Base-by-base conservation (phyloP, 108 stramenopile genomes). In the Fragilaria radians region DNA sequence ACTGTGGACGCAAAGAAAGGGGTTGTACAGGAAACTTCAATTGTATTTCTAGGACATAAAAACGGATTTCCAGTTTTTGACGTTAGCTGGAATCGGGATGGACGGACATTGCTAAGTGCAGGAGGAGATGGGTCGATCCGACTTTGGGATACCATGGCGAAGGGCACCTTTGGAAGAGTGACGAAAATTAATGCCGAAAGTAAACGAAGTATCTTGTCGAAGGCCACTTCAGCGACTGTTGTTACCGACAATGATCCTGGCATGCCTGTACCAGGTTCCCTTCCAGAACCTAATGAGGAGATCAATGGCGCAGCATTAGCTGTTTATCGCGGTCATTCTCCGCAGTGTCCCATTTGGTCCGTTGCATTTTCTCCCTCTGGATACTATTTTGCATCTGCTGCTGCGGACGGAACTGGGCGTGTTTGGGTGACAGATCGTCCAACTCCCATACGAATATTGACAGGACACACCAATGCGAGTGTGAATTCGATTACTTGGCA, bases 341-440 rank as follows among this genome's bases (percentile, higher is more conserved):
- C 81, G 19, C 71, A 66, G 11, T 78, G 82, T 27, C 87, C 89
- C 19, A 69, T 94, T 19, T 90, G 89, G 89, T 85, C 85, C 11
- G 87, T 88, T 1, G 60, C 82, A 5, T 87, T 85, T 54, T 74
- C 90, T 27, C 88, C 96, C 1, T 81, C 68, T 25, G 98, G 98
- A n/a, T 95, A 97, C 70, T 95, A 94, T 65, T 96, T 97, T 77
- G 95, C 93, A 23, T 92, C 94, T 7, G 96, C 89, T 30, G 90
- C 88, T 9, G 86, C 74, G 1, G 96, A 97, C 65, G 83, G 86
- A 18, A 95, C 94, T 5, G 95, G 89, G 3, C 64, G 96, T 25
- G 71, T 99, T n/a, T 99, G 94, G 95, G 73, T 84, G 26, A 95
- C 95, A 9, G 96, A 99, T 67, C 73, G 95, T 28, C 62, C 78